Evolutionary conservation across 2,329 filamentous ascomycete species (phyloP).

Genomic region (Penicillium sp.): DNA sequence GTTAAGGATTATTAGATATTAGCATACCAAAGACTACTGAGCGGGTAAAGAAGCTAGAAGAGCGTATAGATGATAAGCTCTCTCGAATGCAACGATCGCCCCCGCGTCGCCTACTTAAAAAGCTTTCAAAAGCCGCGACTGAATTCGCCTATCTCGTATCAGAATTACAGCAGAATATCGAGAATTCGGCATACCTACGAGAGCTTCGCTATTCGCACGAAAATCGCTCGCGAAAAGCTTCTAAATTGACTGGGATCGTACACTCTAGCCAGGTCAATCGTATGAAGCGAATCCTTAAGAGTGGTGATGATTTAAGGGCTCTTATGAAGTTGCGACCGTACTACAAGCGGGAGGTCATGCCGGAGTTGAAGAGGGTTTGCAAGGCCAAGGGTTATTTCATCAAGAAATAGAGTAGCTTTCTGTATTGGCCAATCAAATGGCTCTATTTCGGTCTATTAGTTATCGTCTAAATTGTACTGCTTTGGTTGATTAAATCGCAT

Average conservation of each 20-base stretch:
- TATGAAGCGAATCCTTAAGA: not conserved
- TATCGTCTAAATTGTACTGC: not conserved
- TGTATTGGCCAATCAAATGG: not conserved
- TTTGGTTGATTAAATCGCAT: not conserved
- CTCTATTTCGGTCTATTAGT: not conserved
- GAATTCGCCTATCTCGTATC: not conserved
- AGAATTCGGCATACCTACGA: not conserved
- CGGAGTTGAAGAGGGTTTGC: not conserved
- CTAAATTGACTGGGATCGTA: not conserved
- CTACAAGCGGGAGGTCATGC: not conserved
- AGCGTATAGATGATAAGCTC: not conserved
- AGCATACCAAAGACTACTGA: not conserved
- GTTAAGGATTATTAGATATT: not conserved
- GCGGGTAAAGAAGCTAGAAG: not conserved
- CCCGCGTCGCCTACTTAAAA: not conserved
- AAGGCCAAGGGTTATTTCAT: not conserved
- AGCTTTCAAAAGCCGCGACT: not conserved
- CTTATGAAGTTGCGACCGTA: slow-evolving; percentile 3
- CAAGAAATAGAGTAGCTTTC: not conserved
- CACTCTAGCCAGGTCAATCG: not conserved
- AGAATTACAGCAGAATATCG: not conserved
- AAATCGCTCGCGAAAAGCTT: not conserved
- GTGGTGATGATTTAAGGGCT: not conserved
- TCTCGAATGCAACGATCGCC: not conserved
- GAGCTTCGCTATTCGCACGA: not conserved